These are phyloP conservation scores for Ceratocystis albifundus DNA, from an alignment of 2,329 filamentous ascomycete species.

Conservation along the genomic window DNA sequence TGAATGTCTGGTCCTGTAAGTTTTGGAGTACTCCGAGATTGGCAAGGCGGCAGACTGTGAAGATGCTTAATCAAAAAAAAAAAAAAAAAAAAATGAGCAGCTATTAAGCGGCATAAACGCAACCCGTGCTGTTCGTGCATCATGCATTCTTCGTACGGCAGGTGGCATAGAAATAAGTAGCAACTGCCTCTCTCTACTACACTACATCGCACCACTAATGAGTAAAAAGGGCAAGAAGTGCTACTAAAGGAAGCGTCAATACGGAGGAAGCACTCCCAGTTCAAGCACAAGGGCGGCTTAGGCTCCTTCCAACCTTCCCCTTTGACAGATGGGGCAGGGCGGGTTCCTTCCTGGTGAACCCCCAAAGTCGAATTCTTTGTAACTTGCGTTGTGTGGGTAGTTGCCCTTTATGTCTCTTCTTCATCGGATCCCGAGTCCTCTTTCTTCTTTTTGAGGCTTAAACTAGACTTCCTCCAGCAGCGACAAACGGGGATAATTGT, in stretches of 20 bases:
- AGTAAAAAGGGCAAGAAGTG: background rate
- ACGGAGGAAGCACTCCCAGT: constrained; percentile 1
- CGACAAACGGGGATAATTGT: background rate
- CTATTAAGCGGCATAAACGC: background rate
- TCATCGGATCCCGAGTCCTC: constrained; percentile 3
- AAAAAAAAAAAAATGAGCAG: too few species aligned
- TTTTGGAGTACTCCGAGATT: background rate
- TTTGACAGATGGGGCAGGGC: background rate
- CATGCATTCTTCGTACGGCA: background rate
- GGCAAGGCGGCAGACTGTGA: too few species aligned
- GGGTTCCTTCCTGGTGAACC: background rate
- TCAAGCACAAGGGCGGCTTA: background rate
- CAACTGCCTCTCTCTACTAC: background rate
- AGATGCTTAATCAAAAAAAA: too few species aligned
- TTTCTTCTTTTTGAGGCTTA: background rate
- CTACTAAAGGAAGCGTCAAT: background rate
- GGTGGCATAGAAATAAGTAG: background rate
- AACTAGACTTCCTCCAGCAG: background rate
- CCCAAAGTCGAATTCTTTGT: background rate
- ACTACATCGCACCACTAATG: background rate
- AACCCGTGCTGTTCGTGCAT: background rate
- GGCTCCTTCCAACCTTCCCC: constrained; percentile 2
- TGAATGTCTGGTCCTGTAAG: background rate
- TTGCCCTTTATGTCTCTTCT: constrained; percentile 5
- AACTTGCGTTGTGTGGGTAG: background rate